phyloP scores from a whole-genome alignment of 2,329 filamentous ascomycete species.

The Tetracladium maxilliforme region DNA sequence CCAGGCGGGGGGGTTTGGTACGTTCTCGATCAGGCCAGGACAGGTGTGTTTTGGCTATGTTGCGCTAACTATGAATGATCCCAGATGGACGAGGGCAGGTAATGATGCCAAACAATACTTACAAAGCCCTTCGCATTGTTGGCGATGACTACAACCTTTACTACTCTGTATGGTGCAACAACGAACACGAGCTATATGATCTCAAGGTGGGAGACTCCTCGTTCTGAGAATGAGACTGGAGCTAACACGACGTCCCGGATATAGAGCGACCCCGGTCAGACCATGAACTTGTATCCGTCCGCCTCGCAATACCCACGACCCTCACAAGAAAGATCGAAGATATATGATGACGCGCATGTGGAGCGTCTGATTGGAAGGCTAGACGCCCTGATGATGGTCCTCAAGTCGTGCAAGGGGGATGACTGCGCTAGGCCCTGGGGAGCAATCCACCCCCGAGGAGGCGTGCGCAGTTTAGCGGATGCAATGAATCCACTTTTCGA shows the following conservation, averaged over 20 bases:
- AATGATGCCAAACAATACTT: constrained; percentile 31
- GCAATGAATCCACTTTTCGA: constrained; percentile 33
- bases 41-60: constrained; percentile 9
- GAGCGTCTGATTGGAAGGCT: constrained; percentile 25
- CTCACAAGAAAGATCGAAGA: no score
- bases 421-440: constrained; percentile 41
- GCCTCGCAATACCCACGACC: constrained; percentile 7
- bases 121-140: constrained; percentile 29
- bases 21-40: constrained; percentile 1
- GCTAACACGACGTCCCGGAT: constrained; percentile 1
- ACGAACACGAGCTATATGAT: constrained; percentile 53
- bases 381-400: constrained; percentile 41
- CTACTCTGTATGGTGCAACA: constrained; percentile 56
- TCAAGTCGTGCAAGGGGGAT: constrained; percentile 42
- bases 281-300: constrained; percentile 24
- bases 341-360: no score
- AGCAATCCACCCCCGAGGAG: constrained; percentile 34
- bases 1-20: constrained; percentile 10
- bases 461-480: constrained; percentile 33
- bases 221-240: not conserved
- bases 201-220: constrained; percentile 25
- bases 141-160: constrained; percentile 39
- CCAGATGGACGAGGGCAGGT: no score
- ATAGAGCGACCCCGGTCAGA: constrained; percentile 35
- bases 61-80: not conserved